These are phyloP conservation scores for Nepenthes gracilis DNA, from an alignment of 148 eudicot genomes.

Conservation along the genomic window DNA sequence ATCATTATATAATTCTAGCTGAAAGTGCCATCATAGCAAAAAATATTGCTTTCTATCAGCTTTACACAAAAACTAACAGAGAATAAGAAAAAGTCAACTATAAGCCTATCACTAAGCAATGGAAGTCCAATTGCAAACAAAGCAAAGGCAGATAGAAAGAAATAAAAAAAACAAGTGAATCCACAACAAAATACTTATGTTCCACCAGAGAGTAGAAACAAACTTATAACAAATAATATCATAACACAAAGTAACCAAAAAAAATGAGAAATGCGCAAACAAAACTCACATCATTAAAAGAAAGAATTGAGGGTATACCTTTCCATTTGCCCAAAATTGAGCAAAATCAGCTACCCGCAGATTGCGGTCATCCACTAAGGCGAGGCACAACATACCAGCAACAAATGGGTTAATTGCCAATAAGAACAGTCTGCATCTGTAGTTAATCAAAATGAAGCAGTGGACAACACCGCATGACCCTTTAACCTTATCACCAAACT, in stretches of 20 bases:
- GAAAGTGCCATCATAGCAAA: not conserved
- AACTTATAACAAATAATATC: too few species aligned
- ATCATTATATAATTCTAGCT: not conserved
- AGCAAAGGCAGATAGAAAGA: conserved; percentile 5
- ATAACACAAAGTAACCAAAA: not conserved
- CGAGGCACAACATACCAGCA: conserved; percentile 95
- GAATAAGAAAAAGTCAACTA: not conserved
- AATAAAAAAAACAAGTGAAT: not conserved
- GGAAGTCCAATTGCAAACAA: conserved; percentile 6
- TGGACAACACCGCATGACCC: conserved; percentile 71
- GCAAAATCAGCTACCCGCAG: conserved; percentile 99
- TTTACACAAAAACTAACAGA: too few species aligned
- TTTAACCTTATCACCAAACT: conserved; percentile 50
- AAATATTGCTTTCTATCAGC: not conserved
- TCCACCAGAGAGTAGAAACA: not conserved
- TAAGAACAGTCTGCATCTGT: conserved; percentile 76
- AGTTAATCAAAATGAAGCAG: conserved; percentile 80
- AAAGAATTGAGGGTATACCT: conserved; percentile 82
- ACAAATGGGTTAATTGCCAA: conserved; percentile 96
- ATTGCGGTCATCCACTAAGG: conserved; percentile 99
- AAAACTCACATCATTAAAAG: conserved; percentile 33
- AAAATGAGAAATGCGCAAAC: not conserved
- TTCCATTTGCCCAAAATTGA: conserved; percentile 99
- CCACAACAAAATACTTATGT: not conserved
- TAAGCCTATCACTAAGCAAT: conserved; percentile 2